Evolutionary conservation across 805 yeast species (phyloP).

Genomic region (Kazachstania taianensis): DNA sequence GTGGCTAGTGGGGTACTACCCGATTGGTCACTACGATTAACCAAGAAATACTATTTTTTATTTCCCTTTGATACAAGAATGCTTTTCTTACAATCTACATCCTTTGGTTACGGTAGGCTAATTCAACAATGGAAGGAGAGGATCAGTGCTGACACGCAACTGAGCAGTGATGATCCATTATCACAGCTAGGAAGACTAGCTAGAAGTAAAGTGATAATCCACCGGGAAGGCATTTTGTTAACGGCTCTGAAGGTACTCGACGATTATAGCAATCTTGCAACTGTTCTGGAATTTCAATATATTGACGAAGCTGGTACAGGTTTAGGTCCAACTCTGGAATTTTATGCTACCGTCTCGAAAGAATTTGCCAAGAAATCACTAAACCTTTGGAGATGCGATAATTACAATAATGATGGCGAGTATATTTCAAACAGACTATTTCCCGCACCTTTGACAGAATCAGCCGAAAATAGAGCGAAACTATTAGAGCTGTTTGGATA

Average conservation of each 20-base stretch:
- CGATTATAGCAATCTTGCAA: constrained; percentile 68
- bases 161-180: constrained; percentile 19
- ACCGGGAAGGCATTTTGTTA: constrained; percentile 57
- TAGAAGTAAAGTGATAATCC: constrained; percentile 69
- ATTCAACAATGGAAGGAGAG: constrained; percentile 66
- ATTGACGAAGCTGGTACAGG: constrained; percentile 93
- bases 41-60: constrained; percentile 66
- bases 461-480: constrained; percentile 32
- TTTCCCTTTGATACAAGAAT: constrained; percentile 78
- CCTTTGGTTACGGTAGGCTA: constrained; percentile 81
- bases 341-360: constrained; percentile 70
- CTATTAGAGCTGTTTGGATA: constrained; percentile 46
- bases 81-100: constrained; percentile 71
- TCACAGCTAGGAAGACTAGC: constrained; percentile 61
- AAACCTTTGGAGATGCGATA: constrained; percentile 57
- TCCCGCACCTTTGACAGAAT: constrained; percentile 49
- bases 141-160: constrained; percentile 31
- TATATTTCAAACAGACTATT: constrained; percentile 48
- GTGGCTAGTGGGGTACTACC: constrained; percentile 85
- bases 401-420: constrained; percentile 19
- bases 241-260: constrained; percentile 74
- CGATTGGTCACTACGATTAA: constrained; percentile 68
- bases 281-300: constrained; percentile 77
- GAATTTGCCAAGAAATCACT: constrained; percentile 53
- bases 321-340: constrained; percentile 90